Base-by-base conservation (phyloP, 208 protist species). In the Leishmania gerbilli region DNA sequence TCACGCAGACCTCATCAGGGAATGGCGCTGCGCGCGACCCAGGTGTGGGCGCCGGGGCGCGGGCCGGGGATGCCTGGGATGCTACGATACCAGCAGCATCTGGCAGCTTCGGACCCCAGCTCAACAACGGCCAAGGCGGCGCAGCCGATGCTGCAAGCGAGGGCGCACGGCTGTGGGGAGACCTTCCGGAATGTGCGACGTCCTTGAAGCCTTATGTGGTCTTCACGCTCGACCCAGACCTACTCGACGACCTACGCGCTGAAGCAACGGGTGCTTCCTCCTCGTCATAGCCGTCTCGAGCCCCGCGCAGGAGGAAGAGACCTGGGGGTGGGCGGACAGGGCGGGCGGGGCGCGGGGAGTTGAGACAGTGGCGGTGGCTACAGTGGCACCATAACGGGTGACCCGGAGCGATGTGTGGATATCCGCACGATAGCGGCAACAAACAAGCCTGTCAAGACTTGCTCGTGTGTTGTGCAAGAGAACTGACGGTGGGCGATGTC, bases 171-270 rank as follows among this genome's bases (percentile, higher is more conserved):
- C 34, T 42, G 62, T 75, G 45, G 47, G 13, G 6, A 19, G 15
- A 27, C 19, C 71, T 91, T 45, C 84, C 79, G 27, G 47, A 8
- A 49, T 90, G 84, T 79, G 79, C 56, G 24, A 90, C 83, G 62
- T 89, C 85, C 17, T 76, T 92, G 53, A 82, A 83, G 62, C 75
- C 83, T 24, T 82, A 82, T 45, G 81, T 95, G 3, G 78, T 95
- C 19, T 95, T 95, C 77, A 92, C 90, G 5, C 83, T 92, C 2
- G 89, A 93, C 58, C 51, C 71, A 3, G 47, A 88, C 1, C 34
- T 93, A 19, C 74, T 93, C 47, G 79, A 88, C 1, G 83, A 90
- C 55, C 71, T 90, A 0, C 58, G 68, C 2, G 53, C 80, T 62
- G 72, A 74, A 34, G 79, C 53, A 21, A 21, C n/a, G 67, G 37